Conservation (phyloP, 345 rosid species). For the Citrus reticulata region DNA sequence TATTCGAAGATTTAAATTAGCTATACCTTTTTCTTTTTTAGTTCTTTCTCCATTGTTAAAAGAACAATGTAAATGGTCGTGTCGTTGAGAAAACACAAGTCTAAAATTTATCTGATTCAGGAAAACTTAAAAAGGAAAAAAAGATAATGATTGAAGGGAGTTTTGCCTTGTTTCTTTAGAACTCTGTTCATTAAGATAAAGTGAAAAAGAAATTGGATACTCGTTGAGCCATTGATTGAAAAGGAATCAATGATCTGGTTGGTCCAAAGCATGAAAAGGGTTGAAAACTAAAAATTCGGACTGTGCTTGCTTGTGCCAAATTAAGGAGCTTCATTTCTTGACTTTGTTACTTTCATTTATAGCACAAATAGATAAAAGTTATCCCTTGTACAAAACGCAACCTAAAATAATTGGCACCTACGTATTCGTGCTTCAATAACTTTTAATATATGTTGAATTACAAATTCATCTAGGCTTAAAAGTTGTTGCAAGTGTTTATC, state of each 20-base stretch:
- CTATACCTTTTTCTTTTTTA: too few relatives aligned
- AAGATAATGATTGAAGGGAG: too few relatives aligned
- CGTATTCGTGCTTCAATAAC: neutral
- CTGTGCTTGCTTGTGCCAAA: neutral
- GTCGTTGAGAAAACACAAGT: too few relatives aligned
- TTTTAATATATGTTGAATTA: neutral
- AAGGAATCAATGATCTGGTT: neutral
- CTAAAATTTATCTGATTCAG: neutral
- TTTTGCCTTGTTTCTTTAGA: neutral
- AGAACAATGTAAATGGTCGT: too few relatives aligned
- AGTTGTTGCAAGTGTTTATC: too few relatives aligned
- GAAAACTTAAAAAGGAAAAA: neutral
- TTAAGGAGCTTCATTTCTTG: neutral
- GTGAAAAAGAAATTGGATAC: neutral
- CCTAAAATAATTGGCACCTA: neutral
- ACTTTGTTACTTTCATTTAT: neutral
- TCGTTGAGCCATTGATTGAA: neutral
- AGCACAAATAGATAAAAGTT: neutral
- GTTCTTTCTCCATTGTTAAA: neutral
- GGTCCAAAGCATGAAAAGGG: neutral
- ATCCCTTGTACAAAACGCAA: constrained; percentile 19
- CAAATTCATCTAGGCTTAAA: too few relatives aligned
- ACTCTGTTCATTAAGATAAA: neutral
- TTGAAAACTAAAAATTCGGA: neutral
- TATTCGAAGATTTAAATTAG: too few relatives aligned